Base-by-base conservation (phyloP, 1,284 basidiomycete genomes). In the Ustilago cynodontis region DNA sequence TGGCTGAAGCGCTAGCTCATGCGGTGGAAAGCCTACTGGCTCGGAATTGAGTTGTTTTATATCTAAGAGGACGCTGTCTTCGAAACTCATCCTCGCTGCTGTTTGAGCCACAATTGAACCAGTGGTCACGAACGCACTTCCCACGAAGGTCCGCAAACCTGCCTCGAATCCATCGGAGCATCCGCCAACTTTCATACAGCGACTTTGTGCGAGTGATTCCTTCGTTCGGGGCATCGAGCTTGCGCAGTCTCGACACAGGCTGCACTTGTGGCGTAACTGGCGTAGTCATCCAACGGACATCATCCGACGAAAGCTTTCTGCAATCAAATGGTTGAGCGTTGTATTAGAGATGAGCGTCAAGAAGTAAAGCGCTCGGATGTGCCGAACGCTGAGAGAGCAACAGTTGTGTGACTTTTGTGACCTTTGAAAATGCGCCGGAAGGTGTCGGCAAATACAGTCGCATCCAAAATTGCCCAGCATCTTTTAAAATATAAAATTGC, bases 301-400 rank as follows among this genome's bases (percentile, higher is more conserved):
- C 41, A 43, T 20, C 20, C 41, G 41, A 37, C 14, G 3, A 16
- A 16, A 37, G 9, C 41, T 20, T 20, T 43, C 8, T 20, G 41
- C 3, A 20, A 43, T 43, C 41, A n/a, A 10, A 49, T 18, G 2
- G 10, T 24, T 26, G 31, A 28, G 4, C n/a, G 5, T 26, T 5
- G 26, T n/a, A 18, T 39, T 37, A 20, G 28, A 35, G 10, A 16
- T 37, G 33, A 39, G 57, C 20, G 22, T 37, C 16, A 26, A 20
- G 3, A 29, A 35, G 16, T 20, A 13, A 14, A 28, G n/a, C 35
- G 1, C 18, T 53, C 63, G 63, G 63, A 39, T 65, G 29, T n/a
- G 20, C 63, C 63, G 63, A 58, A 37, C 33, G 47, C 43, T 26
- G 22, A n/a, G n/a, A n/a, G n/a, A 58, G 57, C 47, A 49, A 49